phyloP scores from a whole-genome alignment of 805 yeast genomes.

The Wickerhamomyces sydowiorum region DNA sequence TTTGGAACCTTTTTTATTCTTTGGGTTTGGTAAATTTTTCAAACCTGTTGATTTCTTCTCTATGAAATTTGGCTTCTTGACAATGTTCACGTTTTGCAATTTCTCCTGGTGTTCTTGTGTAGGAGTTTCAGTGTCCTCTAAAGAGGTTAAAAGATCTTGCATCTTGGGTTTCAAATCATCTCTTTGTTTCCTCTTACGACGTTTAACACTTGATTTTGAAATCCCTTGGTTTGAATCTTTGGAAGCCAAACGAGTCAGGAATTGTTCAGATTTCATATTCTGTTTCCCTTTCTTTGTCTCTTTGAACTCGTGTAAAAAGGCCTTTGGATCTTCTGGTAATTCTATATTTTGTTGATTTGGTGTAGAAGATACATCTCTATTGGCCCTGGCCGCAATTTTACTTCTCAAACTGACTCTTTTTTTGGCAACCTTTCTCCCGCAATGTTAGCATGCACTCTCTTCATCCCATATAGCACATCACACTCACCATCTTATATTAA shows the following conservation, averaged over 20 bases:
- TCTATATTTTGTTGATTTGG: conserved; percentile 6
- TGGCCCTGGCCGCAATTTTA: conserved; percentile 29
- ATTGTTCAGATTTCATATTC: conserved; percentile 29
- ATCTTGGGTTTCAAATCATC: conserved; percentile 64
- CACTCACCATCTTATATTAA: neutral
- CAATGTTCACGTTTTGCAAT: conserved; percentile 15
- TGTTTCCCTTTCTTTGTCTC: conserved; percentile 50
- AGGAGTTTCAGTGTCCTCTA: conserved; percentile 26
- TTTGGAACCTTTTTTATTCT: conserved; percentile 47
- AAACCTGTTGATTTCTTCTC: conserved; percentile 12
- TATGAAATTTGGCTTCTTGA: conserved; percentile 10
- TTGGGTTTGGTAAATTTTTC: conserved; percentile 48
- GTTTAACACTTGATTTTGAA: conserved; percentile 60
- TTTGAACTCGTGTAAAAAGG: conserved; percentile 48
- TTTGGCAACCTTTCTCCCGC: conserved; percentile 31
- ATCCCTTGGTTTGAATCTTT: conserved; percentile 28
- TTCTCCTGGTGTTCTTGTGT: conserved; percentile 1
- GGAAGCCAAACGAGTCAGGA: conserved; percentile 33
- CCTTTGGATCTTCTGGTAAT: conserved; percentile 31
- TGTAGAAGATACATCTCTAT: conserved; percentile 3
- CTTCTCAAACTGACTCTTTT: conserved; percentile 41
- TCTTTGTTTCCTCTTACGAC: conserved; percentile 56
- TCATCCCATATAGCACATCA: neutral
- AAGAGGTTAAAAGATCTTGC: conserved; percentile 52
- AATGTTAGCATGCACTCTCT: conserved; percentile 1